Conservation (phyloP, 108 stramenopile genomes). For the Skeletonema tropicum region DNA sequence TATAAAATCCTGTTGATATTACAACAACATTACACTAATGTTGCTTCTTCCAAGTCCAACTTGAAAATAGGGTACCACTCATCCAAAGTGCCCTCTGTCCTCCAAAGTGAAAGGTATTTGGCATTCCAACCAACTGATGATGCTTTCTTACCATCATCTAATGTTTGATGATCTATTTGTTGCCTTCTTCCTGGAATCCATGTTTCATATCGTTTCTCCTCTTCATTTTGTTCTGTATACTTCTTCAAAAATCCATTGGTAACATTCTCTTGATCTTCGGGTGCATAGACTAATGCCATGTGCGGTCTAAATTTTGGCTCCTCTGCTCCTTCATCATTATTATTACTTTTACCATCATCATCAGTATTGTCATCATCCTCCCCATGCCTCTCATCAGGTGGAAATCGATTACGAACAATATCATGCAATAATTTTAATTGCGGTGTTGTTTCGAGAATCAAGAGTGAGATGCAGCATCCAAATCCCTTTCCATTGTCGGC, state of each 20-base stretch:
- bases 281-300: constrained; percentile 52
- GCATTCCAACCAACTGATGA: constrained; percentile 20
- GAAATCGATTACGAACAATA: constrained; percentile 28
- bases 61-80: constrained; percentile 44
- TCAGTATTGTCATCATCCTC: not conserved
- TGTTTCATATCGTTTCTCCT: constrained; percentile 8
- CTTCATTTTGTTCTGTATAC: constrained; percentile 17
- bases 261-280: constrained; percentile 32
- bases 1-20: too few relatives aligned
- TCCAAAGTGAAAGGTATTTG: constrained; percentile 45
- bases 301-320: constrained; percentile 41
- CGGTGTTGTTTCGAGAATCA: constrained; percentile 29
- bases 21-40: not conserved
- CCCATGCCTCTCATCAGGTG: constrained; percentile 52
- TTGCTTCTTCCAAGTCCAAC: constrained; percentile 21
- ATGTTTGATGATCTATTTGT: not conserved
- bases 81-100: constrained; percentile 41
- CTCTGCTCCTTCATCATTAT: not conserved
- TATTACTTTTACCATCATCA: not conserved
- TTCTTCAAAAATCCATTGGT: constrained; percentile 25
- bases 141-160: not conserved
- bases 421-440: constrained; percentile 31
- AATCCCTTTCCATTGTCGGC: constrained; percentile 55
- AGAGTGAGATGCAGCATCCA: constrained; percentile 44
- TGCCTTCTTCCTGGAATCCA: not conserved